Conservation (phyloP, 768 basidiomycete species). For the Russula dissimulans region DNA sequence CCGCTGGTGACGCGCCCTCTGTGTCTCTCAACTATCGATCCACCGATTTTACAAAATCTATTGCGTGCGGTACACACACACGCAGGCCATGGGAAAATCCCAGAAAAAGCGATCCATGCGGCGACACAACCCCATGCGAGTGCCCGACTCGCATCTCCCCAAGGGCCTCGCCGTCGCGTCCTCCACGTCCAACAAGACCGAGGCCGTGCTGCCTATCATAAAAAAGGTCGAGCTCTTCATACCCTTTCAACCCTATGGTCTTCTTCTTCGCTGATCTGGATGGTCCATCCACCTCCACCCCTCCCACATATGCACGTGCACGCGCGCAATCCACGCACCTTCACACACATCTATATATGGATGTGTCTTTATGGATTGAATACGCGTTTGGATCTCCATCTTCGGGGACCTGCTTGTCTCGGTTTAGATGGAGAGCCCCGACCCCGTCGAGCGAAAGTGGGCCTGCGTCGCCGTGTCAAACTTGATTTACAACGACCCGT, state of each 20-base stretch:
- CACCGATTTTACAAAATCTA: no score
- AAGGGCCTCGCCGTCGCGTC: slow-evolving; percentile 71
- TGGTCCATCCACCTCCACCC: not conserved
- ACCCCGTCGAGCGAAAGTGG: slow-evolving; percentile 82
- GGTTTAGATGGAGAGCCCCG: slow-evolving; percentile 61
- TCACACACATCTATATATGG: no score
- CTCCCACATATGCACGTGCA: not conserved
- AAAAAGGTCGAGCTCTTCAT: slow-evolving; percentile 54
- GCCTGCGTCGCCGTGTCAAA: slow-evolving; percentile 95
- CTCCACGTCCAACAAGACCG: slow-evolving; percentile 62
- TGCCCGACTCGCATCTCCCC: slow-evolving; percentile 86
- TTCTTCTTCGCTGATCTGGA: not conserved
- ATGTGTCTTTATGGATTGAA: no score
- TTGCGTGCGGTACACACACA: no score
- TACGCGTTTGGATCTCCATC: no score
- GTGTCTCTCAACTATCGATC: no score
- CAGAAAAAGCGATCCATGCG: slow-evolving; percentile 82
- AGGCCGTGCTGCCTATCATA: slow-evolving; percentile 78
- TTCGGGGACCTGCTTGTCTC: no score
- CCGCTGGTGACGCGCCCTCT: no score
- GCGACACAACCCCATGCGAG: slow-evolving; percentile 87
- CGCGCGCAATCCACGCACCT: no score
- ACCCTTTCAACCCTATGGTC: not conserved
- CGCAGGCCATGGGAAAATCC: slow-evolving; percentile 71
- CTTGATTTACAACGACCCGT: slow-evolving; percentile 90